Percentiles rank a stretch among this genome's conserved stretches.
Conservation (phyloP, 805 yeast genomes). For the Saccharomycopsis microspora region DNA sequence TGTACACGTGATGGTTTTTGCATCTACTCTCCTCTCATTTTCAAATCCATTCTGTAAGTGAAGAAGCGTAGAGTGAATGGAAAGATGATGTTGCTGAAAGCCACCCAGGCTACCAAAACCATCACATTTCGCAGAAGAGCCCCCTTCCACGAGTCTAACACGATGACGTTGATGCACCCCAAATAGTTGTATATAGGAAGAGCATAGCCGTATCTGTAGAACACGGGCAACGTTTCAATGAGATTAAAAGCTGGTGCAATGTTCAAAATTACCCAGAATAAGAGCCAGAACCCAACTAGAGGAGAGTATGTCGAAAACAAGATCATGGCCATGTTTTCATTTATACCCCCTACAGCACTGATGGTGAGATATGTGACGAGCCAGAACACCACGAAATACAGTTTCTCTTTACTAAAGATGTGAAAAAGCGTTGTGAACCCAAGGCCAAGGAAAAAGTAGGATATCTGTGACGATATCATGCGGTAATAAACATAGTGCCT, state of each 20-base stretch:
- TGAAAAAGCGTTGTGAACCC: slow-evolving; percentile 32
- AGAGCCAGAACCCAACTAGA: slow-evolving; percentile 55
- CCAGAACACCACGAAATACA: slow-evolving; percentile 65
- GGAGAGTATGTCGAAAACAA: slow-evolving; percentile 45
- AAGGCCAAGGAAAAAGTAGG: slow-evolving; percentile 47
- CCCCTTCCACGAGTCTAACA: slow-evolving; percentile 46
- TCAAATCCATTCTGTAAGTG: slow-evolving; percentile 26
- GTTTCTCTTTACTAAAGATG: slow-evolving; percentile 43
- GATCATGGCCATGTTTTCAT: slow-evolving; percentile 45
- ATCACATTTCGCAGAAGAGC: slow-evolving; percentile 51
- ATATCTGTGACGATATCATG: slow-evolving; percentile 32
- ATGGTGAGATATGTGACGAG: slow-evolving; percentile 46
- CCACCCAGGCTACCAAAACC: slow-evolving; percentile 50
- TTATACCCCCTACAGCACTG: slow-evolving; percentile 58
- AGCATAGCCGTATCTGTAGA: slow-evolving; percentile 55
- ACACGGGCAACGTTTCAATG: slow-evolving; percentile 41
- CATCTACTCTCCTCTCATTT: slow-evolving; percentile 4
- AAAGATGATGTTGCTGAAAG: slow-evolving; percentile 30
- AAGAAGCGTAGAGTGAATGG: slow-evolving; percentile 36
- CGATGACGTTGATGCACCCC: slow-evolving; percentile 47
- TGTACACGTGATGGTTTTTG: background rate
- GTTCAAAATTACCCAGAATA: slow-evolving; percentile 57
- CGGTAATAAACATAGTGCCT: slow-evolving; percentile 44
- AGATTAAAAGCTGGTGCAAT: slow-evolving; percentile 62
- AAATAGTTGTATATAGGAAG: slow-evolving; percentile 59